Evolutionary conservation across 352 stramenopile genomes (phyloP).

Genomic region (Pythium folliculosum): DNA sequence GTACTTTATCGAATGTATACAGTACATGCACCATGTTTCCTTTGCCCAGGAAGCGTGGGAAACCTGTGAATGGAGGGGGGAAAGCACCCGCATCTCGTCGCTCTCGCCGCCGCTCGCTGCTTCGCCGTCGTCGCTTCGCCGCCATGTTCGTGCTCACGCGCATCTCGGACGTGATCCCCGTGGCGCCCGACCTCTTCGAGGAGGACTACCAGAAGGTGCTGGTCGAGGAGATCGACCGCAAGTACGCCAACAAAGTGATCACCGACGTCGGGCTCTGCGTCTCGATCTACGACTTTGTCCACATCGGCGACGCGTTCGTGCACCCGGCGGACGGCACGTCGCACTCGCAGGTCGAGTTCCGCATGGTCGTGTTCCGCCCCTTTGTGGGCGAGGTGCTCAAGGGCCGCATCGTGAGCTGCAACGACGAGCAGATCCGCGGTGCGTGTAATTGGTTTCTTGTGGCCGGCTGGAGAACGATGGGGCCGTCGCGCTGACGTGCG

Average conservation of each 20-base stretch:
- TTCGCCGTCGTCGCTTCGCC: too few relatives aligned
- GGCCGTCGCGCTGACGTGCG: neutral
- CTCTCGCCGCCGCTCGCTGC: neutral
- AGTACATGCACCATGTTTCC: constrained; percentile 6
- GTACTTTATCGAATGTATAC: neutral
- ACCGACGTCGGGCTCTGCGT: constrained; percentile 87
- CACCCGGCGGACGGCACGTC: constrained; percentile 85
- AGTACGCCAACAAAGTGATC: constrained; percentile 91
- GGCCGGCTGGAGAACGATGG: too few relatives aligned
- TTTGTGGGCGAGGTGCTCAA: constrained; percentile 90
- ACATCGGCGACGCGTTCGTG: constrained; percentile 84
- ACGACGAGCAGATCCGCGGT: constrained; percentile 86
- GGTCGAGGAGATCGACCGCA: constrained; percentile 88
- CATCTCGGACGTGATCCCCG: constrained; percentile 85
- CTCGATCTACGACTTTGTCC: constrained; percentile 89
- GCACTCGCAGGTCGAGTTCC: constrained; percentile 89
- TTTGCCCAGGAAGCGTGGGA: too few relatives aligned
- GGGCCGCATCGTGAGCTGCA: constrained; percentile 87
- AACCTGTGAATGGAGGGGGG: constrained; percentile 5
- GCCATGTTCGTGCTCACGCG: constrained; percentile 85
- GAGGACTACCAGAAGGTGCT: constrained; percentile 85
- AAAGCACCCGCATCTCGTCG: neutral
- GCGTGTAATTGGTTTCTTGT: too few relatives aligned
- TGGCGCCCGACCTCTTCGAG: constrained; percentile 79
- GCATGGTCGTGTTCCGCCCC: constrained; percentile 88